These are phyloP conservation scores for Fusarium torulosum DNA, from an alignment of 2,329 filamentous ascomycete species.

Conservation along the genomic window DNA sequence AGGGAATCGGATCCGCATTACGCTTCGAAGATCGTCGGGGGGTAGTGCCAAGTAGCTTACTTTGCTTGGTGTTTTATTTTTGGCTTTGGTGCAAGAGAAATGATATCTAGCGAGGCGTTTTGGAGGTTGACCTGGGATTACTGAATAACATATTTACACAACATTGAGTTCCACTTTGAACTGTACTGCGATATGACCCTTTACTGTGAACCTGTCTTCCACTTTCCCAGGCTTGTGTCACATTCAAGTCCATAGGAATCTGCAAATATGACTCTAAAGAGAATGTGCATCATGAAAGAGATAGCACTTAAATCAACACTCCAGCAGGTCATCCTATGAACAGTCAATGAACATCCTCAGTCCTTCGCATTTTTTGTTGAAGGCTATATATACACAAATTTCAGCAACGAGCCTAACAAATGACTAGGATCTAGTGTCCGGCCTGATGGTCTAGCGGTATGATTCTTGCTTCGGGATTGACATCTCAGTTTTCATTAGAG, in stretches of 20 bases:
- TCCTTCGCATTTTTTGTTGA: rapidly evolving
- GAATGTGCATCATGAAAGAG: neutral
- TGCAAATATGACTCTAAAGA: neutral
- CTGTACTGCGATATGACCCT: neutral
- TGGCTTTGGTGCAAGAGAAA: neutral
- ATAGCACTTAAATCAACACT: neutral
- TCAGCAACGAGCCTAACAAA: neutral
- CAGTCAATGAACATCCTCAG: too few relatives aligned
- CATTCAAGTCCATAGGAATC: neutral
- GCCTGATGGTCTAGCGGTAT: conserved; percentile 39
- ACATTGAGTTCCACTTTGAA: neutral
- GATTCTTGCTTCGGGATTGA: conserved; percentile 39
- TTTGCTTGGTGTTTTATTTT: neutral
- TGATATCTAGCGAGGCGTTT: conserved; percentile 41
- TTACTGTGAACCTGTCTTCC: neutral
- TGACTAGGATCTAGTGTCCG: conserved; percentile 32
- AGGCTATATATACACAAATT: rapidly evolving
- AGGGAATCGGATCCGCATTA: conserved; percentile 25
- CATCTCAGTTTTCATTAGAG: conserved; percentile 26
- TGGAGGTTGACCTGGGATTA: conserved; percentile 7
- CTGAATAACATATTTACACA: conserved; percentile 7
- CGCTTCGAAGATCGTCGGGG: conserved; percentile 4
- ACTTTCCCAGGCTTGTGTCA: neutral
- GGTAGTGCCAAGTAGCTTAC: neutral
- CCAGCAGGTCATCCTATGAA: neutral